Conservation (phyloP, 352 stramenopile genomes). For the Phytophthora fragariaefolia region DNA sequence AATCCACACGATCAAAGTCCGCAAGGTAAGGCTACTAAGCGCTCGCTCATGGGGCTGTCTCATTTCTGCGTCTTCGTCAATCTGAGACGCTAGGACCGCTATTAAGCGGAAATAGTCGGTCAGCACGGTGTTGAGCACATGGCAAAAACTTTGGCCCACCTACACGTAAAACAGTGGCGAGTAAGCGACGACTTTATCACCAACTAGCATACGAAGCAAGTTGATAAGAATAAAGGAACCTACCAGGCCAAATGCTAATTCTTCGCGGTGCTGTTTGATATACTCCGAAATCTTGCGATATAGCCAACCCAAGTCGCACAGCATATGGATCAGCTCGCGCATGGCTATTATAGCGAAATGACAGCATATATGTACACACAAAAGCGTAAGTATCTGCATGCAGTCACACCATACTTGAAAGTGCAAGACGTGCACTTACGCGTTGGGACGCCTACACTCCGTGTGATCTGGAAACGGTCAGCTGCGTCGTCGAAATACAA, state of each 20-base stretch:
- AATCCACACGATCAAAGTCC: conserved; percentile 91
- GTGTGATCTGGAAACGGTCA: conserved; percentile 85
- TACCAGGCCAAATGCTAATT: conserved; percentile 80
- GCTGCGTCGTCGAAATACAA: conserved; percentile 82
- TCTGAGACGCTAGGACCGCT: conserved; percentile 90
- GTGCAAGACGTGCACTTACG: conserved; percentile 53
- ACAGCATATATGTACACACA: not conserved
- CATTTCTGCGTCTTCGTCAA: conserved; percentile 81
- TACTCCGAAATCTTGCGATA: conserved; percentile 87
- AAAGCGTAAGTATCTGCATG: conserved; percentile 19
- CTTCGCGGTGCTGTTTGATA: conserved; percentile 76
- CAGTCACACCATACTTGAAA: not conserved
- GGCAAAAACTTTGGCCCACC: conserved; percentile 90
- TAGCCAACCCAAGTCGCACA: conserved; percentile 92
- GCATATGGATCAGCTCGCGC: conserved; percentile 81
- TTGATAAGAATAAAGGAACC: conserved; percentile 12
- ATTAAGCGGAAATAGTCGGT: conserved; percentile 94
- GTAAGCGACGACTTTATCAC: conserved; percentile 17
- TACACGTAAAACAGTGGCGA: conserved; percentile 24
- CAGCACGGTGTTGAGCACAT: conserved; percentile 92
- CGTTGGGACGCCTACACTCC: conserved; percentile 74
- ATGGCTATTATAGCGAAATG: conserved; percentile 55
- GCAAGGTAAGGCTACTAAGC: conserved; percentile 81
- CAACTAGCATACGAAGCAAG: not conserved
- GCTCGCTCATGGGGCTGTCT: conserved; percentile 48